phyloP scores from a whole-genome alignment of 1,284 basidiomycete species.

The Puccinia coronata region DNA sequence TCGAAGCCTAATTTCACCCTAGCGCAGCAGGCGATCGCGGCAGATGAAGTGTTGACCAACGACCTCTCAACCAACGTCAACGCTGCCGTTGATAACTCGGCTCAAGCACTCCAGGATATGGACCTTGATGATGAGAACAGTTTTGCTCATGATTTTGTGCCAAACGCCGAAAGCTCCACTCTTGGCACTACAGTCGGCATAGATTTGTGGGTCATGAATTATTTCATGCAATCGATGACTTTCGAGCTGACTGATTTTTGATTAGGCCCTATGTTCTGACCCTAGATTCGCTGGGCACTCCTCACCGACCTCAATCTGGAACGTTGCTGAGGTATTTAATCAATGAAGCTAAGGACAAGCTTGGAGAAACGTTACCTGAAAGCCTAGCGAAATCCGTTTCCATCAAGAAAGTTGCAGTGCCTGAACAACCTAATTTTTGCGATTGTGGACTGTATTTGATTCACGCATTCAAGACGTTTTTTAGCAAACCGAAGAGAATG shows the following conservation, averaged over 20 bases:
- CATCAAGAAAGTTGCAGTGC: conserved; percentile 63
- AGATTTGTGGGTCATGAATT: background rate
- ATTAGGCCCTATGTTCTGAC: conserved; percentile 68
- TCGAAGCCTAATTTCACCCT: background rate
- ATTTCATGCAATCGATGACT: background rate
- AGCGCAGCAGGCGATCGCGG: background rate
- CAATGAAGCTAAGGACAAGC: conserved; percentile 79
- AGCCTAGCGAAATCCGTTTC: conserved; percentile 57
- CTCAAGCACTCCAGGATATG: conserved; percentile 23
- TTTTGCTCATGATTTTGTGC: background rate
- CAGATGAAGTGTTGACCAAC: background rate
- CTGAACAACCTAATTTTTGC: conserved; percentile 76
- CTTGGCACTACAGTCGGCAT: background rate
- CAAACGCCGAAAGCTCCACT: background rate
- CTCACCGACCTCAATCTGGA: conserved; percentile 69
- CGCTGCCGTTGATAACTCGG: conserved; percentile 6
- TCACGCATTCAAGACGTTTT: conserved; percentile 75
- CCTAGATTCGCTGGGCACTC: conserved; percentile 77
- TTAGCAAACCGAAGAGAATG: conserved; percentile 63
- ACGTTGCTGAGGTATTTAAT: conserved; percentile 71
- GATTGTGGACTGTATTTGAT: conserved; percentile 82
- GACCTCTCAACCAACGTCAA: background rate
- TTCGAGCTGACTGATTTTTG: background rate
- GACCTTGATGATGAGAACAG: conserved; percentile 25
- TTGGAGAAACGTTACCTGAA: conserved; percentile 60